Base-by-base conservation (phyloP, 176 grass and related monocot genomes). In the Triticum timopheevii region DNA sequence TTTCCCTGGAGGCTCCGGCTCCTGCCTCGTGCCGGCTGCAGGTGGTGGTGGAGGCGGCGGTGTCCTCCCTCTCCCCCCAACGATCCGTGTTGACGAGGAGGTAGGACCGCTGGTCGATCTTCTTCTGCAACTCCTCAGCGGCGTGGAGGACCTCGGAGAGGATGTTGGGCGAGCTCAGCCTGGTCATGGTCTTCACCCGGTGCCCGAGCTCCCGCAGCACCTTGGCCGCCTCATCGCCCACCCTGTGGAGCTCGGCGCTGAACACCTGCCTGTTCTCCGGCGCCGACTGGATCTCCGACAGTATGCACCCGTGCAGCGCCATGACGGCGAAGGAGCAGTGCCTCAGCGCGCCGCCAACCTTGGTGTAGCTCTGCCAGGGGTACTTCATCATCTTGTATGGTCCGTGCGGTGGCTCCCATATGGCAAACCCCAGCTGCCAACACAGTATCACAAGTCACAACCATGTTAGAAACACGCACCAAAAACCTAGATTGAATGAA, bases 251-350 rank as follows among this genome's bases (percentile, higher is more conserved):
- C 79, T 98, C 95, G 3, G 68, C 72, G 8, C 81, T 78, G 81
- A 98, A 95, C 72, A 93, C 85, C 85, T 86, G 80, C 77, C 93
- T 89, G 86, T 82, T 93, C 81, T 95, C 95, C 10, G 89, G 91
- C 63, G 88, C 86, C 39, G 93, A 91, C 95, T 98, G 40, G 52
- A 99, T 99, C 87, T 99, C 94, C 40, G 97, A 93, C 24, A 99
- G 87, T 91, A 99, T 94, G 89, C 92, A 99, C 9, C 97, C 97
- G 65, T 99, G 97, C 80, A 99, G 78, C 65, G 94, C 97, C 94
- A 99, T 96, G 81, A 99, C 87, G 65, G 86, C 89, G 69, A 99
- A 99, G 61, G 97, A 93, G 54, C 97, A 99, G 79, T 99, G 97
- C 71, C 97, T 90, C 77, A 96, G 76, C 23, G 97, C 90, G 58